phyloP scores from a whole-genome alignment of 2,329 filamentous ascomycete species.

The Ceratocystis cubensis region DNA sequence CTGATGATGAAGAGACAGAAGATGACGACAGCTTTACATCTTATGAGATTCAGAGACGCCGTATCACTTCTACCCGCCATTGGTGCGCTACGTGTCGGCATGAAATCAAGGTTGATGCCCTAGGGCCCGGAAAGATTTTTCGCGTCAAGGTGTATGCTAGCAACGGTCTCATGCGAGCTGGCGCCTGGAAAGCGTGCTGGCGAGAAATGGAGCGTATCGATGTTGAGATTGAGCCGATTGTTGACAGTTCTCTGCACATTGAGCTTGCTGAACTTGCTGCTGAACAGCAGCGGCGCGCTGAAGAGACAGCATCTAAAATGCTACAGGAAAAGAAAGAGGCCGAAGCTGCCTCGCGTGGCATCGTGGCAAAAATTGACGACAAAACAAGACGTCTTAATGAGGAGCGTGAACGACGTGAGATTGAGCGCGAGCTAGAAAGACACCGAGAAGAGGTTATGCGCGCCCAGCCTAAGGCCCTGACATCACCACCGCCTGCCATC shows the following conservation, averaged over 20 bases:
- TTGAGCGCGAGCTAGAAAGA: constrained; percentile 11
- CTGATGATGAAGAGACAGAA: constrained; percentile 33
- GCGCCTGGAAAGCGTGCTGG: constrained; percentile 90
- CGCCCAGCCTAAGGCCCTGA: constrained; percentile 3
- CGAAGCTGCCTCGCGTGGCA: constrained; percentile 23
- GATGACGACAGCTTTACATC: constrained; percentile 26
- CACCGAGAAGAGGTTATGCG: constrained; percentile 15
- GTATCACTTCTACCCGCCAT: constrained; percentile 27
- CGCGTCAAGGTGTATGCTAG: constrained; percentile 83
- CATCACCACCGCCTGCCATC: constrained; percentile 21
- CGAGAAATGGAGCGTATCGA: constrained; percentile 98
- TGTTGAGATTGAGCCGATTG: constrained; percentile 71
- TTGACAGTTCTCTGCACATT: constrained; percentile 45
- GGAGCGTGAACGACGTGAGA: constrained; percentile 11
- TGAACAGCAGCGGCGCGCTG: constrained; percentile 33
- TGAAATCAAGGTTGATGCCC: constrained; percentile 43
- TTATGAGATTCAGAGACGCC: constrained; percentile 21
- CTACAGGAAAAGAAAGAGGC: constrained; percentile 29
- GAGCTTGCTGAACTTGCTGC: constrained; percentile 46
- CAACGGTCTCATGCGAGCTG: constrained; percentile 83
- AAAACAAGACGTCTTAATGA: constrained; percentile 13
- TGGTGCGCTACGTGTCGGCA: constrained; percentile 46
- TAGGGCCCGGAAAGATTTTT: constrained; percentile 48
- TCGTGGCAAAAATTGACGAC: constrained; percentile 16
- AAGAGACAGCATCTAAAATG: constrained; percentile 28